phyloP scores from a whole-genome alignment of 2,329 filamentous ascomycete genomes.

The Botrytis fragariae region DNA sequence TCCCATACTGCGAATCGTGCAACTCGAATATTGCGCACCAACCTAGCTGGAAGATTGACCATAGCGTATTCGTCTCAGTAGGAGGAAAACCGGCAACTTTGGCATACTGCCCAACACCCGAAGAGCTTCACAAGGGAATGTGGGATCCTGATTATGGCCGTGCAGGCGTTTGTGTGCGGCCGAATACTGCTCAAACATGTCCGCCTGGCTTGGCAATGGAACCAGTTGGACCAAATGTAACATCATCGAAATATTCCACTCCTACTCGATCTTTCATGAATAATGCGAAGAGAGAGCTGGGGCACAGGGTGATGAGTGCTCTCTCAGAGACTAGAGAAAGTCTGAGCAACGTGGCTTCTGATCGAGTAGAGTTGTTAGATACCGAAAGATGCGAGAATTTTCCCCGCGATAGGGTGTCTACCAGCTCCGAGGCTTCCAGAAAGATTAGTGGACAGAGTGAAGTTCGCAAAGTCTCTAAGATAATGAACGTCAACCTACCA shows the following conservation, averaged over 20 bases:
- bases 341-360: not conserved
- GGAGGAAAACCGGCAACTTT: slow-evolving; percentile 17
- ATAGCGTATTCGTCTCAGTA: slow-evolving; percentile 24
- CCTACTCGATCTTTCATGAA: slow-evolving; percentile 13
- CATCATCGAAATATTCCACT: slow-evolving; percentile 5
- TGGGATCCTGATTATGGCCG: slow-evolving; percentile 23
- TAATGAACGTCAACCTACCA: slow-evolving; percentile 19
- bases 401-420: not conserved
- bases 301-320: slow-evolving; percentile 11
- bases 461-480: not conserved
- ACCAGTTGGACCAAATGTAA: not conserved
- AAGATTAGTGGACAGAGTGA: not conserved
- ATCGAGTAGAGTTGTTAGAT: not conserved
- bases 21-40: slow-evolving; percentile 21
- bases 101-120: slow-evolving; percentile 20
- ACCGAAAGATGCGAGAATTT: not conserved
- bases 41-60: slow-evolving; percentile 24
- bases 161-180: slow-evolving; percentile 15
- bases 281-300: slow-evolving; percentile 8
- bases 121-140: slow-evolving; percentile 22
- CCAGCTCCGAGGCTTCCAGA: not conserved
- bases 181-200: not conserved
- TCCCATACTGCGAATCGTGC: slow-evolving; percentile 14
- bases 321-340: slow-evolving; percentile 14
- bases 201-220: not conserved